Evolutionary conservation across 352 stramenopile genomes (phyloP).

Genomic region (Globisporangium paroecandrum): DNA sequence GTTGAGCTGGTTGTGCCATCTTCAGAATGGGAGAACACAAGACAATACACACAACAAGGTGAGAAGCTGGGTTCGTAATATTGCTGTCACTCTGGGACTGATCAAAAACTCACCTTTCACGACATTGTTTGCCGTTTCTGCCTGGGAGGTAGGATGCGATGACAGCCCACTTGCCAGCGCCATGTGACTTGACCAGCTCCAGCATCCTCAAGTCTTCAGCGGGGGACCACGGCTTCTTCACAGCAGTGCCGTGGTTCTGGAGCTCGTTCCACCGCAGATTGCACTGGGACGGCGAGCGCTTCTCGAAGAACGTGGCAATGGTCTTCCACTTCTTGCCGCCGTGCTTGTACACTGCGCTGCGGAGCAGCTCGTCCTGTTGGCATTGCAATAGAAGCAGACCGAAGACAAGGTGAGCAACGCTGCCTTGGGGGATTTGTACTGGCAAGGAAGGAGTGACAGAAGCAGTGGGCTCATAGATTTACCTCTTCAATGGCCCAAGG

Average conservation of each 20-base stretch:
- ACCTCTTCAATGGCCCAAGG: conserved; percentile 17
- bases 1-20: conserved; percentile 86
- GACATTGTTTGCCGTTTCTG: conserved; percentile 87
- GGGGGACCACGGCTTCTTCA: conserved; percentile 65
- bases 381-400: not conserved
- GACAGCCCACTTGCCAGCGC: conserved; percentile 71
- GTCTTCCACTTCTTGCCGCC: conserved; percentile 82
- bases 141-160: conserved; percentile 81
- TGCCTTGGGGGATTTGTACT: not conserved
- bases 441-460: not conserved
- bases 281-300: conserved; percentile 48
- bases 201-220: conserved; percentile 66
- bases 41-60: not conserved
- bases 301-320: conserved; percentile 50
- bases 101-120: conserved; percentile 47
- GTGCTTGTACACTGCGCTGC: conserved; percentile 61
- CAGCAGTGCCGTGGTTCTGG: conserved; percentile 50
- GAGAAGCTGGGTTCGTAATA: not conserved
- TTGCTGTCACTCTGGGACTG: not conserved
- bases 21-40: conserved; percentile 19
- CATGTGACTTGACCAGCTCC: conserved; percentile 51
- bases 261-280: conserved; percentile 69
- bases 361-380: conserved; percentile 63
- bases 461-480: not conserved
- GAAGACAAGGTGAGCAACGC: not conserved